Conservation (phyloP, 139 green algal genomes). For the Auxenochlorella pyrenoidosa region DNA sequence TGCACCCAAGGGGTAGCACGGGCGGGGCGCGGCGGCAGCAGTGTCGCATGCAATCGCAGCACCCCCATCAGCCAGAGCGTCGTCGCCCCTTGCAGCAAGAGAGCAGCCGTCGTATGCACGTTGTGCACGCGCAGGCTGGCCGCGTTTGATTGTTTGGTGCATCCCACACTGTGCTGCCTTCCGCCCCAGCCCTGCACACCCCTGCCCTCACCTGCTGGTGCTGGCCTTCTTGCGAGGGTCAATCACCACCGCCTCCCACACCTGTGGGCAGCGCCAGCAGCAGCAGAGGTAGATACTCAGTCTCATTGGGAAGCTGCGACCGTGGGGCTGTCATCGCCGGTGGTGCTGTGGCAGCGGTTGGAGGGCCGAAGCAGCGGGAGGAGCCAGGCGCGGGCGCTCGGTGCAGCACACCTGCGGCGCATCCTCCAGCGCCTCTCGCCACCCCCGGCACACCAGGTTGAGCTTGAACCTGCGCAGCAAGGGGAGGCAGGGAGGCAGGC, state of each 20-base stretch:
- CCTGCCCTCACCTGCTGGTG: not conserved
- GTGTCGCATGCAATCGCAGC: not conserved
- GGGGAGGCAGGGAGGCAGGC: not conserved
- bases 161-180: no score
- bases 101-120: no score
- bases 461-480: not conserved
- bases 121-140: no score
- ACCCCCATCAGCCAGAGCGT: not conserved
- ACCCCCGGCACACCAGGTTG: constrained; percentile 14
- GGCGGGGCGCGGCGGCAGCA: no score
- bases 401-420: not conserved
- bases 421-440: not conserved
- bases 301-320: no score
- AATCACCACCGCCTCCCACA: not conserved
- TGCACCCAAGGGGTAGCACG: not conserved
- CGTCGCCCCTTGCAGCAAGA: not conserved
- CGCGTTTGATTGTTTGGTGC: no score
- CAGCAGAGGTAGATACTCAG: not conserved
- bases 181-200: not conserved
- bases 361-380: no score
- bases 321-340: not conserved
- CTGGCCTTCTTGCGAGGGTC: constrained; percentile 2
- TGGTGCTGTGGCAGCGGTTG: not conserved
- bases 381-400: no score
- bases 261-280: not conserved